phyloP scores from a whole-genome alignment of 2,329 filamentous ascomycete species.

The Beauveria australis region DNA sequence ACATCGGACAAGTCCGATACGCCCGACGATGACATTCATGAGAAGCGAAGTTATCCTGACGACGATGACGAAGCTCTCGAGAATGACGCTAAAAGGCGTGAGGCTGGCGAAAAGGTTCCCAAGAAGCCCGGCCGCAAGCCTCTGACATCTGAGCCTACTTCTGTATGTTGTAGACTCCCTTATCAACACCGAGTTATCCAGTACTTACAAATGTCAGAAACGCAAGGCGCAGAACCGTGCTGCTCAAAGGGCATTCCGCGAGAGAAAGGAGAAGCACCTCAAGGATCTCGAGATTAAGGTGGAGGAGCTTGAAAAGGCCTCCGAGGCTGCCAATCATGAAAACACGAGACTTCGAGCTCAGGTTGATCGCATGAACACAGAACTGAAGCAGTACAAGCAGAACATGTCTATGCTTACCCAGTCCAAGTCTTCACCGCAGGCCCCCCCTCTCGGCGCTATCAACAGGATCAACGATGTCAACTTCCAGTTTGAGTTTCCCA shows the following conservation, averaged over 20 bases:
- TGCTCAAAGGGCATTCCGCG: slow-evolving; percentile 85
- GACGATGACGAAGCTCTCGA: slow-evolving; percentile 45
- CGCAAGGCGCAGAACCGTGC: slow-evolving; percentile 93
- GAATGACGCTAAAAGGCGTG: slow-evolving; percentile 59
- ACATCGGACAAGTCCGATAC: slow-evolving; percentile 47
- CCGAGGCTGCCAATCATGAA: slow-evolving; percentile 74
- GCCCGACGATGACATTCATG: slow-evolving; percentile 44
- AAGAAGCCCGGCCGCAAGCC: slow-evolving; percentile 98
- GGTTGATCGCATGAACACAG: slow-evolving; percentile 76
- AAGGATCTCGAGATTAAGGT: slow-evolving; percentile 78
- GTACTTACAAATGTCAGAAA: slow-evolving; percentile 48
- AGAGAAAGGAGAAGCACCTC: slow-evolving; percentile 87
- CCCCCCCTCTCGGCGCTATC: slow-evolving; percentile 35
- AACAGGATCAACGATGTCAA: slow-evolving; percentile 64
- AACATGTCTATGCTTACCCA: slow-evolving; percentile 55
- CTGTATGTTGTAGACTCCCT: slow-evolving; percentile 44
- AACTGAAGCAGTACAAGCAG: slow-evolving; percentile 87
- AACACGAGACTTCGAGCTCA: slow-evolving; percentile 79
- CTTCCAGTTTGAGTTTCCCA: slow-evolving; percentile 94
- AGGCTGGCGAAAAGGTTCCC: slow-evolving; percentile 73
- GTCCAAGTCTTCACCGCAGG: slow-evolving; percentile 28
- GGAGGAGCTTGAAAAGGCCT: slow-evolving; percentile 70
- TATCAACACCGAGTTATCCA: not conserved
- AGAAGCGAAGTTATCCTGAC: slow-evolving; percentile 67
- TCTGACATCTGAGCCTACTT: slow-evolving; percentile 88